phyloP scores from a whole-genome alignment of 2,329 filamentous ascomycete genomes.

The Penicillium sp. region DNA sequence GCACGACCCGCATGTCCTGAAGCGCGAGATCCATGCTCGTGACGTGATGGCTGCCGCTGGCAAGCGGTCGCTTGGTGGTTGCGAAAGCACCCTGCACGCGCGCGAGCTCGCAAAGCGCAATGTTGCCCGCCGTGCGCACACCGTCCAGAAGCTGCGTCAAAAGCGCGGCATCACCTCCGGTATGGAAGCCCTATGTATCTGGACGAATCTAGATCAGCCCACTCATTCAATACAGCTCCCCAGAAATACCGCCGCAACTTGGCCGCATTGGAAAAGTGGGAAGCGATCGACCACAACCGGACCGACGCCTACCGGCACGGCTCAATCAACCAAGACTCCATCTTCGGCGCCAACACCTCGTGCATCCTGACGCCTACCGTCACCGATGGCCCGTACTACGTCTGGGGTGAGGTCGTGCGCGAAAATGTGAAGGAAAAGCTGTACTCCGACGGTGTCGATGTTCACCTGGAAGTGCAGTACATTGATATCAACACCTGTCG shows the following conservation, averaged over 20 bases:
- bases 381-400: conserved; percentile 52
- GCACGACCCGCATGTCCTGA: conserved; percentile 32
- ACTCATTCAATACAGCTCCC: conserved; percentile 15
- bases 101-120: conserved; percentile 32
- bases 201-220: neutral
- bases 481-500: conserved; percentile 53
- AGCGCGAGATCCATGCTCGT: conserved; percentile 34
- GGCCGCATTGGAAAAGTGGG: conserved; percentile 44
- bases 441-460: conserved; percentile 45
- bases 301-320: conserved; percentile 35
- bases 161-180: conserved; percentile 31
- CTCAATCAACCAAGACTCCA: conserved; percentile 33
- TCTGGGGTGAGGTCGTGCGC: conserved; percentile 49
- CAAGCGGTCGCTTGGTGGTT: conserved; percentile 30
- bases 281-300: conserved; percentile 44
- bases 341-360: conserved; percentile 50
- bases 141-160: conserved; percentile 31
- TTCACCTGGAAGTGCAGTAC: conserved; percentile 52
- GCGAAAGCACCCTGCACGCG: conserved; percentile 27
- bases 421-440: conserved; percentile 45
- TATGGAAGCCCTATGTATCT: conserved; percentile 13
- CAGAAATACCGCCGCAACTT: conserved; percentile 41
- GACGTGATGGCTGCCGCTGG: conserved; percentile 30
- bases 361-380: conserved; percentile 50
- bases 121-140: conserved; percentile 32